Base-by-base conservation (phyloP, 768 basidiomycete species). In the Filobasidium wieringae region DNA sequence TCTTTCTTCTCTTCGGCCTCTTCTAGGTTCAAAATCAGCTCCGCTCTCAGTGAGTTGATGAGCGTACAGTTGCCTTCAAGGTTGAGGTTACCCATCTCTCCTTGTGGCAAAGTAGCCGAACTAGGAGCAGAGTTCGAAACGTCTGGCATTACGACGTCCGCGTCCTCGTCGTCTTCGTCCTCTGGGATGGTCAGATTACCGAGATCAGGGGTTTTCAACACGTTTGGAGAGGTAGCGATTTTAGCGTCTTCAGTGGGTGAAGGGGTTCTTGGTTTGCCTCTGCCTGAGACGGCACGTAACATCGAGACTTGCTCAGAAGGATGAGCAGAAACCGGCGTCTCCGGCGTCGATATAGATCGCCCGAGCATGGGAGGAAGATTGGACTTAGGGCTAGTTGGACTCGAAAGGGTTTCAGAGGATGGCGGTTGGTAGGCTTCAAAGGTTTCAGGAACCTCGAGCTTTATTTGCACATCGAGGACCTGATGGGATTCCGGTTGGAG, bases 51-150 rank as follows among this genome's bases (percentile, higher is more conserved):
- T 26, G 40, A 17, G n/a, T 40, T 57, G 27, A n/a, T 41, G 14
- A 58, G 40, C 57, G 53, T 58, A 27, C 32, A 51, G 29, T 47
- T 4, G 19, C 14, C 15, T 14, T 47, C 56, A 37, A 26, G 56
- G n/a, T 36, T 31, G 33, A 17, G 39, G 22, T 22, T 56, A 53
- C 14, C 39, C 52, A 39, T 19, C 19, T 40, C 27, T 53, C 55
- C 19, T 19, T 14, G 47, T 34, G 15, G 51, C 24, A 36, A 55
- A 40, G 24, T 43, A 51, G 6, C 58, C 36, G 14, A 54, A 54
- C 1, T 41, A 54, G 49, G 62, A 62, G 22, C 63, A 65, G 27
- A 60, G 39, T 6, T 64, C 60, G 53, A 64, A 61, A 45, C 55
- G 34, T 14, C 19, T 8, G 56, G 41, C 49, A 61, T 45, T 22